Percentiles rank a stretch among this genome's conserved stretches.
Evolutionary conservation across 1,284 basidiomycete species (phyloP).

Genomic region (Moesziomyces sp.): DNA sequence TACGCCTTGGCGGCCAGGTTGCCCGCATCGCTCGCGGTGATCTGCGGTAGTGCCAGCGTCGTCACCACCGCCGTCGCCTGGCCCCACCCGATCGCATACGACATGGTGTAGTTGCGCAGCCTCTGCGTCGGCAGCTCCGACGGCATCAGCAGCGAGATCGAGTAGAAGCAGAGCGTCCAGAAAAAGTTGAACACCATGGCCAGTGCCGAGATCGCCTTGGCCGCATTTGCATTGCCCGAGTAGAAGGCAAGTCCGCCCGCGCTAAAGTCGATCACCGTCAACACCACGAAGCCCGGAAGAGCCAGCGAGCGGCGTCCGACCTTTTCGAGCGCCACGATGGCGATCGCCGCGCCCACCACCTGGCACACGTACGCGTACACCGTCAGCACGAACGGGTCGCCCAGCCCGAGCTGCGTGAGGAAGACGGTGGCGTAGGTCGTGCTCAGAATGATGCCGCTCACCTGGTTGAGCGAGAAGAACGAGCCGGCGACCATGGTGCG

Average conservation of each 20-base stretch:
- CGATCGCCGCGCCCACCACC: conserved; percentile 46
- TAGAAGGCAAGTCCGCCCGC: conserved; percentile 48
- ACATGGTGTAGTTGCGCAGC: conserved; percentile 56
- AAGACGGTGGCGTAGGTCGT: conserved; percentile 59
- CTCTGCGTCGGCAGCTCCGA: conserved; percentile 55
- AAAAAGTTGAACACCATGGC: conserved; percentile 60
- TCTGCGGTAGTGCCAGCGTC: conserved; percentile 51
- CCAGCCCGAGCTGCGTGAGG: conserved; percentile 49
- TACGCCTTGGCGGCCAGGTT: conserved; percentile 58
- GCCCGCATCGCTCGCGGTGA: conserved; percentile 52
- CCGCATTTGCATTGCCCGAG: conserved; percentile 8
- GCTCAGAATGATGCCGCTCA: conserved; percentile 57
- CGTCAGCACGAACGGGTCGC: conserved; percentile 52
- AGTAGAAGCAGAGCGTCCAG: conserved; percentile 59
- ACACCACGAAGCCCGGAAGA: conserved; percentile 48
- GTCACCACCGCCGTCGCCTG: conserved; percentile 58
- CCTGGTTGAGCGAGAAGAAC: conserved; percentile 59
- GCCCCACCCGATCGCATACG: conserved; percentile 57
- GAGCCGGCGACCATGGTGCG: conserved; percentile 56
- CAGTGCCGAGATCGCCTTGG: conserved; percentile 50
- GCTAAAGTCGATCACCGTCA: conserved; percentile 47
- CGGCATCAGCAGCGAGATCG: conserved; percentile 57
- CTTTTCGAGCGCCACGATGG: conserved; percentile 52
- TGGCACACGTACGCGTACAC: conserved; percentile 50
- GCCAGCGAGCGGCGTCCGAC: conserved; percentile 52